Base-by-base conservation (phyloP, 306 rosid genomes). In the Quillaja saponaria region DNA sequence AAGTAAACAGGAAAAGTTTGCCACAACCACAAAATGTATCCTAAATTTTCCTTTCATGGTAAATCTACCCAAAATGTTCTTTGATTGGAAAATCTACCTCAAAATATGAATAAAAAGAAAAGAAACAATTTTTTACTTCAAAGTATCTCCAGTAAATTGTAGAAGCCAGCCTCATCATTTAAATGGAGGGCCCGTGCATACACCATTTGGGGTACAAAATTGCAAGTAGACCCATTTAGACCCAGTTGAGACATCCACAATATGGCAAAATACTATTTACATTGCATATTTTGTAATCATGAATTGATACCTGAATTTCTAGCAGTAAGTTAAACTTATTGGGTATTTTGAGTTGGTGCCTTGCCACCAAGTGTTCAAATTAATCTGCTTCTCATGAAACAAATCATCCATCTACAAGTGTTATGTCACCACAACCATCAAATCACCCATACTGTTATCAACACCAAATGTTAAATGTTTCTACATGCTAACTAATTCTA, bases 121-220 rank as follows among this genome's bases (percentile, higher is more conserved):
- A 55, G 33, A 60, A 71, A 47, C 25, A 46, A 20, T 50, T 28
- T 57, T 25, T 39, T 68, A 52, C 49, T 61, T 54, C 46, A 55
- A 57, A 74, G 72, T 81, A 53, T 45, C 72, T 78, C 84, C 87
- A 83, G 80, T 77, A 82, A 46, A 53, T 61, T 58, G 83, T 87
- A 86, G 87, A 63, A 77, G 56, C 35, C 40, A 66, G 35, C 60
- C 35, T 71, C 80, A 74, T 67, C 72, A 77, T 71, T 69, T 80
- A 72, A 78, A 74, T 77, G 84, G 85, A 80, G 83, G 96, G 75
- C 78, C 94, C 90, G 71, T 68, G 52, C 34, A 70, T 19, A 68
- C 69, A 57, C 86, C 96, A 85, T 81, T 63, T 13, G 63, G 95
- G 95, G 79, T 69, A 75, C 89, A 87, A 73, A 80, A 35, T 64